A percentile compares a stretch with the other conserved stretches of the same genome.
phyloP scores from a whole-genome alignment of 2,329 filamentous ascomycete genomes.

The Ilyonectria mors-panacis region DNA sequence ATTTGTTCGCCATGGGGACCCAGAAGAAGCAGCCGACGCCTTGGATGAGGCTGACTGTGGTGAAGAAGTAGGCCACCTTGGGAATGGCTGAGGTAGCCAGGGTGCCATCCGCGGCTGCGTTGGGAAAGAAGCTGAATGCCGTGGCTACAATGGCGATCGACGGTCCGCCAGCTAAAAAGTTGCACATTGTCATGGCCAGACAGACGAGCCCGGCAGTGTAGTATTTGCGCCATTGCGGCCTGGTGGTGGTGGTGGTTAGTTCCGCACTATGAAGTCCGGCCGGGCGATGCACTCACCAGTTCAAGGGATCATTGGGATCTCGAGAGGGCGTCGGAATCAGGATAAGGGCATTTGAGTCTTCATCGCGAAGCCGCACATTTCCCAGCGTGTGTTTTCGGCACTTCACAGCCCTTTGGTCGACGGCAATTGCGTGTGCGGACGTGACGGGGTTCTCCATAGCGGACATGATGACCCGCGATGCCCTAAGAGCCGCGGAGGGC shows the following conservation, averaged over 20 bases:
- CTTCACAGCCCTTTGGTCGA: conserved; percentile 22
- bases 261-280: conserved; percentile 28
- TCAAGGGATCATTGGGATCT: conserved; percentile 56
- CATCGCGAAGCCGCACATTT: conserved; percentile 59
- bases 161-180: conserved; percentile 70
- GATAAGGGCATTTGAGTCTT: conserved; percentile 62
- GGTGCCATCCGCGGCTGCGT: conserved; percentile 46
- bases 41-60: conserved; percentile 61
- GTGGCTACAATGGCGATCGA: conserved; percentile 65
- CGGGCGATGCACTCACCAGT: conserved; percentile 57
- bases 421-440: not conserved
- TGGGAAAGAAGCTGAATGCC: conserved; percentile 63
- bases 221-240: conserved; percentile 62
- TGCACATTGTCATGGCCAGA: conserved; percentile 68
- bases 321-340: conserved; percentile 53
- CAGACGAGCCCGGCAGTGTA: conserved; percentile 67
- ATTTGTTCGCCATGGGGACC: conserved; percentile 63
- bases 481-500: not conserved
- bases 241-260: conserved; percentile 38
- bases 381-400: conserved; percentile 53
- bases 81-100: conserved; percentile 55
- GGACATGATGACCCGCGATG: conserved; percentile 11
- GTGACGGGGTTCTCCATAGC: conserved; percentile 13
- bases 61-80: conserved; percentile 68
- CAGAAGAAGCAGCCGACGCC: conserved; percentile 59